A percentile compares a stretch with the other conserved stretches of the same genome.
Conservation (phyloP, 2,329 filamentous ascomycete genomes). For the Clarireedia monteithiana region DNA sequence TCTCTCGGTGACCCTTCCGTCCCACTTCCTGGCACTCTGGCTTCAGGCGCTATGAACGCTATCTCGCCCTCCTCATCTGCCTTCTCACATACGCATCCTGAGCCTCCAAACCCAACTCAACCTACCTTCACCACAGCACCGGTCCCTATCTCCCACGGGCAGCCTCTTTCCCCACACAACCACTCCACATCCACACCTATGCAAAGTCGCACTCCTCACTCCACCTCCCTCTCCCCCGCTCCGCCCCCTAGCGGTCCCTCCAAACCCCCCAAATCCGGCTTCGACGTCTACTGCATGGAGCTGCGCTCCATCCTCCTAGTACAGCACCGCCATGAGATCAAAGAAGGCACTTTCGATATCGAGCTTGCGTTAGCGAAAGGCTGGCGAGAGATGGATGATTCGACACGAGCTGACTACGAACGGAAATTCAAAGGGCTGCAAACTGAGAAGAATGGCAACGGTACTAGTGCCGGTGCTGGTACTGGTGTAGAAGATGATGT, state of each 20-base stretch:
- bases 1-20: constrained; percentile 32
- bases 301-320: constrained; percentile 18
- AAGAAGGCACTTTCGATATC: constrained; percentile 23
- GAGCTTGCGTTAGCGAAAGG: constrained; percentile 22
- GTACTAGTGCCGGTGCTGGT: constrained; percentile 9
- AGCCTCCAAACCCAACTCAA: constrained; percentile 23
- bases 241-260: constrained; percentile 6
- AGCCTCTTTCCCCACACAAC: constrained; percentile 14
- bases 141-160: constrained; percentile 5
- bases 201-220: constrained; percentile 1
- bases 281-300: constrained; percentile 26
- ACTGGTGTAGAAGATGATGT: constrained; percentile 23
- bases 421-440: background rate
- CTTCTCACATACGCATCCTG: constrained; percentile 42
- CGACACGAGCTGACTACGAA: background rate
- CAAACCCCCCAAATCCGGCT: constrained; percentile 20
- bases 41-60: constrained; percentile 33
- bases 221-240: constrained; percentile 10
- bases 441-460: background rate
- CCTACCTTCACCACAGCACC: constrained; percentile 31
- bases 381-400: constrained; percentile 21
- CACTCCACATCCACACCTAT: constrained; percentile 4
- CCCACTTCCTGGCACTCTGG: constrained; percentile 38
- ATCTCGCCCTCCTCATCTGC: constrained; percentile 45
- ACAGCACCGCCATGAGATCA: constrained; percentile 20